These are phyloP conservation scores for Salix udensis DNA, from an alignment of 345 rosid species.

Conservation along the genomic window DNA sequence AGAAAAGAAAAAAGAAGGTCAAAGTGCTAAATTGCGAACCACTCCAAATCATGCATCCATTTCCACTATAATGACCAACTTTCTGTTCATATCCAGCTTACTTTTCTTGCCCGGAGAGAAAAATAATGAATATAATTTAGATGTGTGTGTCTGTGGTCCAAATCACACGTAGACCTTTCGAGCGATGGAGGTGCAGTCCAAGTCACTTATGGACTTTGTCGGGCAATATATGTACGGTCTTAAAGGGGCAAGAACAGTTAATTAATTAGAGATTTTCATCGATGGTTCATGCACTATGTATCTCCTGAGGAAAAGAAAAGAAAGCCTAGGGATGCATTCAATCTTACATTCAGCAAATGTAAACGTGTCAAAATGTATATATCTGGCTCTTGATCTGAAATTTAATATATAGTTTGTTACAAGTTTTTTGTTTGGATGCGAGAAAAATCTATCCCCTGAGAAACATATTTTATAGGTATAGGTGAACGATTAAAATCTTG, in stretches of 20 bases:
- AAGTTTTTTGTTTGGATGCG: too few relatives aligned
- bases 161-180: not conserved
- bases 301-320: too few relatives aligned
- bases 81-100: not conserved
- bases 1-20: not conserved
- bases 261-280: not conserved
- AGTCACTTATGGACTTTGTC: not conserved
- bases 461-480: too few relatives aligned
- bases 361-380: too few relatives aligned
- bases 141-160: not conserved
- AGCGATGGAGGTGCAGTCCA: not conserved
- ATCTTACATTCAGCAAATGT: too few relatives aligned
- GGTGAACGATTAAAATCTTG: too few relatives aligned
- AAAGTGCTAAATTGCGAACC: not conserved
- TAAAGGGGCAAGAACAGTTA: not conserved
- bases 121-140: too few relatives aligned
- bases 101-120: not conserved
- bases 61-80: not conserved
- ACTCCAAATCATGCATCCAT: not conserved
- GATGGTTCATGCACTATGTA: not conserved
- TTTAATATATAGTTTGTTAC: too few relatives aligned
- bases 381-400: too few relatives aligned
- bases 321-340: too few relatives aligned
- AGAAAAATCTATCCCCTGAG: too few relatives aligned
- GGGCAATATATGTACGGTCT: not conserved